These are phyloP conservation scores for Extremus antarcticus DNA, from an alignment of 495 filamentous ascomycete species.

Conservation along the genomic window DNA sequence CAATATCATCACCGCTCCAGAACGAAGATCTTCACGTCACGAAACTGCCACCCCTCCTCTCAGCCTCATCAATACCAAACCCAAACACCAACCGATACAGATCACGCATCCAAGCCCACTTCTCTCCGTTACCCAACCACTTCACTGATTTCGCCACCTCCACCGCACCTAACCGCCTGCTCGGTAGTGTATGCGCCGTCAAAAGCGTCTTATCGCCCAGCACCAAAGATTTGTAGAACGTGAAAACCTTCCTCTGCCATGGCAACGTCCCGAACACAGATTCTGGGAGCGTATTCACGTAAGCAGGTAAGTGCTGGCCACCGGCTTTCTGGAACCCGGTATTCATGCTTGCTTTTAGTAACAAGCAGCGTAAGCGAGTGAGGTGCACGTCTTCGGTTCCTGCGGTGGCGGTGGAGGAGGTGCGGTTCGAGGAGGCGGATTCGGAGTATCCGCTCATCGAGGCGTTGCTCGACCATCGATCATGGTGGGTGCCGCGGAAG, in stretches of 20 bases:
- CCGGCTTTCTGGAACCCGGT: conserved; percentile 52
- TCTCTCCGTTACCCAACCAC: conserved; percentile 57
- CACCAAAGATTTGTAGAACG: conserved; percentile 68
- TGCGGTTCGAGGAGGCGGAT: conserved; percentile 32
- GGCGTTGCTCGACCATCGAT: conserved; percentile 60
- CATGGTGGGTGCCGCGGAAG: conserved; percentile 21
- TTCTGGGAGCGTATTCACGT: conserved; percentile 63
- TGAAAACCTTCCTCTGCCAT: conserved; percentile 58
- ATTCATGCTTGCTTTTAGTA: conserved; percentile 73
- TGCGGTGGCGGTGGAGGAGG: conserved; percentile 56
- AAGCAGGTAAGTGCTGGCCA: conserved; percentile 47
- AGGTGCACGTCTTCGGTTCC: conserved; percentile 59
- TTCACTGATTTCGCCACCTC: conserved; percentile 67
- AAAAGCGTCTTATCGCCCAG: conserved; percentile 56
- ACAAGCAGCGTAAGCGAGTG: conserved; percentile 58
- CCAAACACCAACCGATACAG: conserved; percentile 78
- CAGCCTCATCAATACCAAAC: conserved; percentile 65
- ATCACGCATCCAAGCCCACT: conserved; percentile 66
- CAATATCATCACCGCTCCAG: no score
- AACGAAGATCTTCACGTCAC: conserved; percentile 2
- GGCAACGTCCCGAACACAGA: conserved; percentile 64
- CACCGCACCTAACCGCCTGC: conserved; percentile 48
- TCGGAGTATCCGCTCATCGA: conserved; percentile 66
- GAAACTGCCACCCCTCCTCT: conserved; percentile 11
- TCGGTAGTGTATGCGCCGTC: conserved; percentile 39